phyloP scores from a whole-genome alignment of 148 eudicot species.

The Pharnaceum exiguum region DNA sequence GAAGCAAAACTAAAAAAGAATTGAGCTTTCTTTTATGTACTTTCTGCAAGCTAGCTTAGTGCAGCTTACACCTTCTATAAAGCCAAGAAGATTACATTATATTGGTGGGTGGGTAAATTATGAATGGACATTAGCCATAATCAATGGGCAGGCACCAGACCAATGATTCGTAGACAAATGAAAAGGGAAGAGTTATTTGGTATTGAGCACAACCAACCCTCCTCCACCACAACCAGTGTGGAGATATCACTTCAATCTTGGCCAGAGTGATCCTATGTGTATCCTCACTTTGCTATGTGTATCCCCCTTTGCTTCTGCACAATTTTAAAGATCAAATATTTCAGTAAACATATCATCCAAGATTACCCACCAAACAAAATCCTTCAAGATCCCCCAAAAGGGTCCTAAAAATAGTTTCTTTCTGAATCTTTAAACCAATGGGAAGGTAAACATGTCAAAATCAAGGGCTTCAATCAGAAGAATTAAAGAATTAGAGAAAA shows the following conservation, averaged over 20 bases:
- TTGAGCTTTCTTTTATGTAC: not conserved
- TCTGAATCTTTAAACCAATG: no score
- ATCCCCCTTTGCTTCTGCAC: slow-evolving; percentile 21
- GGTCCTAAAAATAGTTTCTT: not conserved
- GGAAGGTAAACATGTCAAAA: no score
- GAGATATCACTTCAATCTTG: slow-evolving; percentile 35
- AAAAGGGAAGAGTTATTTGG: slow-evolving; percentile 21
- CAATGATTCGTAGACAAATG: slow-evolving; percentile 34
- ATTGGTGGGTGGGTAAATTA: not conserved
- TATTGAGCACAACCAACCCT: slow-evolving; percentile 25
- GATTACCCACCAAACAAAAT: slow-evolving; percentile 6
- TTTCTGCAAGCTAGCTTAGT: slow-evolving; percentile 1
- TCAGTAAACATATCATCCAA: slow-evolving; percentile 1
- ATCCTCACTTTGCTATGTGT: slow-evolving; percentile 36
- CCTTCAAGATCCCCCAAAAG: not conserved
- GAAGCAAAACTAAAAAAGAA: not conserved
- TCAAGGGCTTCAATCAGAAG: no score
- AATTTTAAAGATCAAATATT: not conserved
- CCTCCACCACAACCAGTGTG: slow-evolving; percentile 32
- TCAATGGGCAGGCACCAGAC: slow-evolving; percentile 68
- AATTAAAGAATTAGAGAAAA: no score
- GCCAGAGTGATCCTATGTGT: slow-evolving; percentile 65
- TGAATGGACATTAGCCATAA: slow-evolving; percentile 67
- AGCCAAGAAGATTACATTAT: slow-evolving; percentile 6
- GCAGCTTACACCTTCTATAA: slow-evolving; percentile 18